phyloP scores from a whole-genome alignment of 129 eudicot species.

The Artemisia argyi region DNA sequence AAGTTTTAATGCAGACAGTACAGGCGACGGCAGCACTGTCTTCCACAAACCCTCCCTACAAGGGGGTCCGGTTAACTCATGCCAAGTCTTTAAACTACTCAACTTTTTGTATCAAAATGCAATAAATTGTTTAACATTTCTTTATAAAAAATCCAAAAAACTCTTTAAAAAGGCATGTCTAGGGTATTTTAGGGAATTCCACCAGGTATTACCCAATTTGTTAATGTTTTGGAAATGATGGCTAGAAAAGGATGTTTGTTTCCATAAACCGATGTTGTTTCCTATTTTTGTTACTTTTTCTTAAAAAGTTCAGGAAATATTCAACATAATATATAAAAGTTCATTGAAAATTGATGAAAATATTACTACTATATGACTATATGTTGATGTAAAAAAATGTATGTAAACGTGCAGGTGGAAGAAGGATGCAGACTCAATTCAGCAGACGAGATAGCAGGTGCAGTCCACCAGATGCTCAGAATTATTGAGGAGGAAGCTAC shows the following conservation, averaged over 20 bases:
- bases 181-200: slow-evolving; percentile 39
- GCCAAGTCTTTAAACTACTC: too few species aligned
- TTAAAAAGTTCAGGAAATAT: slow-evolving; percentile 14
- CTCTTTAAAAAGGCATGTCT: slow-evolving; percentile 7
- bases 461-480: slow-evolving; percentile 96
- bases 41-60: too few species aligned
- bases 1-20: too few species aligned
- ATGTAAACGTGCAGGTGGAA: slow-evolving; percentile 61
- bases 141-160: not conserved
- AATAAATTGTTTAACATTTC: too few species aligned
- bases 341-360: not conserved
- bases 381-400: not conserved
- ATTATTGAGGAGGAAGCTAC: slow-evolving; percentile 84
- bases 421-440: slow-evolving; percentile 92
- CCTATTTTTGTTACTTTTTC: slow-evolving; percentile 26
- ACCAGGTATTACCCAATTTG: slow-evolving; percentile 30
- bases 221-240: slow-evolving; percentile 36
- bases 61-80: too few species aligned
- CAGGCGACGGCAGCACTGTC: too few species aligned
- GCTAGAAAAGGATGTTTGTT: slow-evolving; percentile 42
- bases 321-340: not conserved
- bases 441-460: slow-evolving; percentile 90
- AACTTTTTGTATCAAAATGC: too few species aligned
- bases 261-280: slow-evolving; percentile 31
- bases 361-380: not conserved